Conservation (phyloP, 352 stramenopile species). For the Globisporangium solare region DNA sequence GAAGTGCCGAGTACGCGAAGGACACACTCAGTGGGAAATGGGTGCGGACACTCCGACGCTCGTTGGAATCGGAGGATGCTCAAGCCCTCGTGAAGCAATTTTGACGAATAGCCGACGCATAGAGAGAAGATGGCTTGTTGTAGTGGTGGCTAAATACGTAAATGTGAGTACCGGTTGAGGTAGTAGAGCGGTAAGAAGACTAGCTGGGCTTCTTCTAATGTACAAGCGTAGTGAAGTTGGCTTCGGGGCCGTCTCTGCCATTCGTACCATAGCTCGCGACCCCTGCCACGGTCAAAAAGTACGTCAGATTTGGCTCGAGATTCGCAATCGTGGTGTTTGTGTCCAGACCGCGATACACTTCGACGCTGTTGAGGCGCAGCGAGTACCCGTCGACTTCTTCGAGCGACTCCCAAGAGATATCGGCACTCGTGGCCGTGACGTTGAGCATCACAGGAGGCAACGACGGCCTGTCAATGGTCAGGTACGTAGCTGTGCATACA, state of each 20-base stretch:
- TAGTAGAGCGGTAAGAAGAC: neutral
- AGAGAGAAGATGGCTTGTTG: too few species aligned
- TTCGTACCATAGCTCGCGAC: conserved; percentile 60
- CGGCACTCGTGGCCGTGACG: conserved; percentile 32
- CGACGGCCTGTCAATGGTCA: conserved; percentile 40
- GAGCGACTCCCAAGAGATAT: conserved; percentile 47
- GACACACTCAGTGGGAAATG: conserved; percentile 38
- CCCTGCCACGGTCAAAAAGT: conserved; percentile 66
- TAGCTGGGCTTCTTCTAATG: conserved; percentile 1
- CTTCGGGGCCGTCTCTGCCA: conserved; percentile 39
- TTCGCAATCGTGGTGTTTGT: conserved; percentile 31
- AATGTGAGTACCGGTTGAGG: too few species aligned
- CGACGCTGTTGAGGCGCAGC: conserved; percentile 66
- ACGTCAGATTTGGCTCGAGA: conserved; percentile 62
- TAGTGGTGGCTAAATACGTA: too few species aligned
- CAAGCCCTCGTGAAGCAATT: neutral
- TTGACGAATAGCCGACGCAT: neutral
- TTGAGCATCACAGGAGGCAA: conserved; percentile 29
- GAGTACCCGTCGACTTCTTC: conserved; percentile 60
- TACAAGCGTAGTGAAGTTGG: conserved; percentile 66
- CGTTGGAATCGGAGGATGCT: neutral
- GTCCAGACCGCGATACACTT: conserved; percentile 59
- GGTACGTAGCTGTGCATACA: conserved; percentile 44
- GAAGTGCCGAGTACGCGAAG: conserved; percentile 47
- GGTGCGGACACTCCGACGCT: conserved; percentile 29